Percentiles rank a stretch among this genome's conserved stretches.
phyloP scores from a whole-genome alignment of 2,329 filamentous ascomycete species.

The Cadophora luteo-olivacea region DNA sequence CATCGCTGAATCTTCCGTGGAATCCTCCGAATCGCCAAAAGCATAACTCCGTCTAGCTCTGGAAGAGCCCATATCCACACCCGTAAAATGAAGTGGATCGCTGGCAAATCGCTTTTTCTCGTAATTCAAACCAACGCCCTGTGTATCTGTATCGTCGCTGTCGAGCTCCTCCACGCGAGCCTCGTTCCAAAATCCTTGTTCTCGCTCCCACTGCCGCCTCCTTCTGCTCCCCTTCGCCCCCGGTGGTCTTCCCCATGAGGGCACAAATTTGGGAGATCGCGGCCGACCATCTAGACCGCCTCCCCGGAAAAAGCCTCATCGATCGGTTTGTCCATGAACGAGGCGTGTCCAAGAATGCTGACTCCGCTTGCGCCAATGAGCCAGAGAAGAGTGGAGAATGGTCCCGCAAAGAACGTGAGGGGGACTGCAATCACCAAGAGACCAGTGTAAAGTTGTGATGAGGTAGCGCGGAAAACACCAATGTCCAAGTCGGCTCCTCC shows the following conservation, averaged over 20 bases:
- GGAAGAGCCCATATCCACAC: conserved; percentile 58
- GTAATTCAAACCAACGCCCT: conserved; percentile 58
- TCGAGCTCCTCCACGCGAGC: conserved; percentile 70
- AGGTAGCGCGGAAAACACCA: conserved; percentile 80
- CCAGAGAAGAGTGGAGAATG: conserved; percentile 88
- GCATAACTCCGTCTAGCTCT: conserved; percentile 40
- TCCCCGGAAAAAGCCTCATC: conserved; percentile 99
- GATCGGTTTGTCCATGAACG: conserved; percentile 97
- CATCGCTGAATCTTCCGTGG: conserved; percentile 52
- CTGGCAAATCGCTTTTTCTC: conserved; percentile 59
- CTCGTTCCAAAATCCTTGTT: conserved; percentile 58
- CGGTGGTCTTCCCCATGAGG: conserved; percentile 99
- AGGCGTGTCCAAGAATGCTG: conserved; percentile 91
- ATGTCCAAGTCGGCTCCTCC: conserved; percentile 88
- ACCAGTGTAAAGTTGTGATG: conserved; percentile 92
- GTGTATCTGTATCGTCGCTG: conserved; percentile 61
- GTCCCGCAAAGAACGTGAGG: conserved; percentile 83
- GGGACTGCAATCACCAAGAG: conserved; percentile 85
- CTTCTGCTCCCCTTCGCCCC: conserved; percentile 77
- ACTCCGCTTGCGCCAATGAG: conserved; percentile 94
- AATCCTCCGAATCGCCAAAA: conserved; percentile 25
- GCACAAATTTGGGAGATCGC: conserved; percentile 95
- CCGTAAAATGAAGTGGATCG: conserved; percentile 67
- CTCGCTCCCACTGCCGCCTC: conserved; percentile 57
- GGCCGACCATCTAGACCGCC: conserved; percentile 99